Evolutionary conservation across 345 rosid species (phyloP), one percentile per base, ranked within the genome.

Genomic region (Viola odorata): DNA sequence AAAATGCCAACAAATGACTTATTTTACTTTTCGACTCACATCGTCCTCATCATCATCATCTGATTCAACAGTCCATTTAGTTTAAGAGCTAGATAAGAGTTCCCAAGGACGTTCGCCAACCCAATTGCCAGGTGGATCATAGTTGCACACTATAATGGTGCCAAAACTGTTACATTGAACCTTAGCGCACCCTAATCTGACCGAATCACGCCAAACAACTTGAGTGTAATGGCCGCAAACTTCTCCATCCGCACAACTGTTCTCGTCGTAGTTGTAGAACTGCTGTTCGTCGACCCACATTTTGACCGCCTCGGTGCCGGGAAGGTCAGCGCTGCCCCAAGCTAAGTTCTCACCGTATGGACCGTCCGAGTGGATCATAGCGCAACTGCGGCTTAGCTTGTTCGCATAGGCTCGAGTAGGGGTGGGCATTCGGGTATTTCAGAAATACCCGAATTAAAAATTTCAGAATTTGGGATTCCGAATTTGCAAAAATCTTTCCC

Each of bases 321-420:
- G 32, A 3, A 73, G 53, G 0, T n/a, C 11, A 39, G 16, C 69
- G 23, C 70, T 66, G 32, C 77, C 63, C 71, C 69, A 61, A 6
- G 78, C 76, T 15, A 78, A 39, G 65, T 70, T 75, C 67, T 78
- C 80, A 11, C 78, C 82, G 12, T 67, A 78, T 0, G 78, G 74
- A 14, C 75, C 77, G 8, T 50, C 36, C 6, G 78, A 75, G 63
- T 78, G 80, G 40, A 75, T 78, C 50, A 73, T 60, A 1, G 36
- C 50, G 72, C 85, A 79, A 15, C 69, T 75, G 5, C 57, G 53
- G 3, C 13, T 63, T 7, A 64, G 66, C 17, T 57, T 58, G 32
- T 56, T 65, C 4, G 75, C 76, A 11, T 74, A 72, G 67, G 50
- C 47, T 13, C 49, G 66, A 9, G n/a, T 23, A 23, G 32, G 32